Conservation (phyloP, 1,284 basidiomycete genomes). For the Pseudozyma thailandica region DNA sequence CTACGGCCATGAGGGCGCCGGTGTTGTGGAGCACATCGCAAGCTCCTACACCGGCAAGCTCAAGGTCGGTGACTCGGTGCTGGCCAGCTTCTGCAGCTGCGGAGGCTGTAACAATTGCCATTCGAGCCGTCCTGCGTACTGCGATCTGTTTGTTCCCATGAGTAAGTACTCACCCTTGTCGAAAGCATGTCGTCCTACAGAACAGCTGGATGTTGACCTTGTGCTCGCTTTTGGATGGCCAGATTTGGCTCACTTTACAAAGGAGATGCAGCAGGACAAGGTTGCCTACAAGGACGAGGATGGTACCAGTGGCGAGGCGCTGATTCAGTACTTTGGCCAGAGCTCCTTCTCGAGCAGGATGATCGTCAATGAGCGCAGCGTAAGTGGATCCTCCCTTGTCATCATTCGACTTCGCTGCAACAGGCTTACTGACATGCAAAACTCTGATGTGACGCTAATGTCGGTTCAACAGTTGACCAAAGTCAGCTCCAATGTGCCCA, state of each 20-base stretch:
- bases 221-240: neutral
- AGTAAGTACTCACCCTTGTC: slow-evolving; percentile 6
- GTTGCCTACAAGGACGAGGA: slow-evolving; percentile 14
- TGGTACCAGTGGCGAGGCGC: slow-evolving; percentile 13
- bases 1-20: slow-evolving; percentile 32
- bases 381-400: neutral
- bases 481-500: slow-evolving; percentile 19
- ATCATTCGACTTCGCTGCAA: neutral
- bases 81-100: slow-evolving; percentile 39
- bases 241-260: slow-evolving; percentile 19
- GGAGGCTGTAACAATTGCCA: slow-evolving; percentile 30
- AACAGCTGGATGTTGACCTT: neutral
- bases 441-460: neutral
- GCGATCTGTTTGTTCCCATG: slow-evolving; percentile 22
- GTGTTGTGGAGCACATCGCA: slow-evolving; percentile 21
- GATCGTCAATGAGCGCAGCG: slow-evolving; percentile 23
- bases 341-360: slow-evolving; percentile 39
- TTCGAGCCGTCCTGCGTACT: slow-evolving; percentile 17
- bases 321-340: slow-evolving; percentile 34
- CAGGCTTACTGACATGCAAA: neutral
- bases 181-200: neutral
- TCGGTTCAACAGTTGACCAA: slow-evolving; percentile 24
- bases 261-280: slow-evolving; percentile 23
- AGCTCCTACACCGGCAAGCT: slow-evolving; percentile 13
- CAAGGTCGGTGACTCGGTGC: slow-evolving; percentile 21